A percentile compares a stretch with the other conserved stretches of the same genome.
Conservation (phyloP, 345 rosid genomes). For the Eucalyptus guilfoylei region DNA sequence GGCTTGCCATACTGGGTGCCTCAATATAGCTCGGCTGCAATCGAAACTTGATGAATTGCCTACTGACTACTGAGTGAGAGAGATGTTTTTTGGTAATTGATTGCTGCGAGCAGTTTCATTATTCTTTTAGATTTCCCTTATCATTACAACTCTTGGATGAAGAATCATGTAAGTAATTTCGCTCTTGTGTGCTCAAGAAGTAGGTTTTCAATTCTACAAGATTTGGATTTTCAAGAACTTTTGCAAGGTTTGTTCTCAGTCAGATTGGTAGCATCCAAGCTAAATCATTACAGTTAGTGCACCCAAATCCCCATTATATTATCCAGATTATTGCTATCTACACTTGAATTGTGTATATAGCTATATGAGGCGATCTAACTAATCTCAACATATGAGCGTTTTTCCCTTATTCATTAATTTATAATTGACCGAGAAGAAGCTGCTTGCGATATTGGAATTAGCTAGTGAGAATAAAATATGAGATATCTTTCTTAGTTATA, state of each 20-base stretch:
- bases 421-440: background rate
- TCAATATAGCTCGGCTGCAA: background rate
- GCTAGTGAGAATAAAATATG: background rate
- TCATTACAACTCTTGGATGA: background rate
- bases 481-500: background rate
- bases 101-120: background rate
- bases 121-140: background rate
- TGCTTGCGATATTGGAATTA: background rate
- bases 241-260: background rate
- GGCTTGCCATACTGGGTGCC: background rate
- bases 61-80: background rate
- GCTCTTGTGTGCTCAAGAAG: background rate
- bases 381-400: background rate
- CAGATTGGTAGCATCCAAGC: background rate
- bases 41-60: slow-evolving; percentile 4
- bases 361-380: background rate
- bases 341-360: background rate
- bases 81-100: background rate
- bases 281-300: background rate
- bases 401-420: background rate
- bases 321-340: background rate
- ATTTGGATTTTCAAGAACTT: background rate
- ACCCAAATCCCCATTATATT: background rate
- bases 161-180: background rate
- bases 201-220: background rate